These are phyloP conservation scores for Yamadazyma paraphyllophila DNA, from an alignment of 805 yeast genomes.

Conservation along the genomic window DNA sequence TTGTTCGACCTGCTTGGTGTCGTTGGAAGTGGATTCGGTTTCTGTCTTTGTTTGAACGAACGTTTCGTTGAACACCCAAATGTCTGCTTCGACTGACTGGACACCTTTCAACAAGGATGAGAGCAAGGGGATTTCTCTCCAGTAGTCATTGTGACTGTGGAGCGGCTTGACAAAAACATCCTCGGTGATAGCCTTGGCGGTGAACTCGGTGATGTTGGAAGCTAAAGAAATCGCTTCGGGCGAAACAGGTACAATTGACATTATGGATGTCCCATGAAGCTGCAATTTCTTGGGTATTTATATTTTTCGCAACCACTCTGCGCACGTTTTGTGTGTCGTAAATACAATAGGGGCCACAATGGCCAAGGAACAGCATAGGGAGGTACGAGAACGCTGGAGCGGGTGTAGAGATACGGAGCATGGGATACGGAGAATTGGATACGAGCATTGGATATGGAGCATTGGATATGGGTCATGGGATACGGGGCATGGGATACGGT, in stretches of 20 bases:
- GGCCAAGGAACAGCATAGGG: too few relatives aligned
- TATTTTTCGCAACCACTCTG: neutral
- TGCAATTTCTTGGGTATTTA: neutral
- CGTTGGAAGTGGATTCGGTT: slow-evolving; percentile 18
- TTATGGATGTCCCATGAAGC: neutral
- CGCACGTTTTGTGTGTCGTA: neutral
- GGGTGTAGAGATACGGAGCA: too few relatives aligned
- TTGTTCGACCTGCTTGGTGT: slow-evolving; percentile 12
- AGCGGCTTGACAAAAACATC: slow-evolving; percentile 43
- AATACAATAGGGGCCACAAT: too few relatives aligned
- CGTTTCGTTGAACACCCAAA: slow-evolving; percentile 47
- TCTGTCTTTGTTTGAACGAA: slow-evolving; percentile 29
- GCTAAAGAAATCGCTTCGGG: slow-evolving; percentile 1
- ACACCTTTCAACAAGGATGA: slow-evolving; percentile 60
- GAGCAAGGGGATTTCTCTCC: slow-evolving; percentile 56
- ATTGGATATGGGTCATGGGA: too few relatives aligned
- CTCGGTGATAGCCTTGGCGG: slow-evolving; percentile 28
- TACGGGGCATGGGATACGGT: too few relatives aligned
- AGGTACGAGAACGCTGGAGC: too few relatives aligned
- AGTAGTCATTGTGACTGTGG: slow-evolving; percentile 72
- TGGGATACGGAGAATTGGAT: too few relatives aligned
- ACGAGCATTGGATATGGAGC: too few relatives aligned
- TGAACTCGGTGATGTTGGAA: slow-evolving; percentile 1
- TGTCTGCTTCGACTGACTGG: slow-evolving; percentile 63
- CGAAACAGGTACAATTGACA: slow-evolving; percentile 4